Base-by-base conservation (phyloP, 2,329 filamentous ascomycete species). In the Leptographium lundbergii region DNA sequence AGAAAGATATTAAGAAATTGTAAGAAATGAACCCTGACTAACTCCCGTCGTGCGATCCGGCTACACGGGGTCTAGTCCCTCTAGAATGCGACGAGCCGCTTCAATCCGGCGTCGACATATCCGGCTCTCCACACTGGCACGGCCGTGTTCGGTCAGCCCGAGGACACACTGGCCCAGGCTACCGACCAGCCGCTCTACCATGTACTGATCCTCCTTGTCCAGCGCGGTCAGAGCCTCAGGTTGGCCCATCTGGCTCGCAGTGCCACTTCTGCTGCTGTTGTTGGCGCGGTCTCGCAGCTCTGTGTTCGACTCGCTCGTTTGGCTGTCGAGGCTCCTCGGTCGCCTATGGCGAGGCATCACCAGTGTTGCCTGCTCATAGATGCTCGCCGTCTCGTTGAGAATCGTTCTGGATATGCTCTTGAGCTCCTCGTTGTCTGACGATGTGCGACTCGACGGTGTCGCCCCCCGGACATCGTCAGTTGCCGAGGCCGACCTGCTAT, bases 71-170 rank as follows among this genome's bases (percentile, higher is more conserved):
- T 85, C 79, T 61, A 84, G 73, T 6, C 88, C 89, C 64, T 92
- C 88, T 34, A 95, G 75, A 4, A 89, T 80, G 57, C 81, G 78
- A 61, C 85, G 82, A 6, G 90, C 91, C 57, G 84, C 81, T 64
- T 95, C 89, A 56, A 96, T 78, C 64, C 87, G 79, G 63, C 87
- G 76, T 61, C 89, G 77, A 70, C 88, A 84, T 61, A 86, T 76
- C 58, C 84, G 77, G 56, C 78, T 80, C 64, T 88, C 81, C 61
- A 81, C 72, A 65, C 77, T 77, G 60, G 79, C 72, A 63, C 73
- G 72, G 63, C 81, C 74, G 57, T 76, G 71, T 71, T 87, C 76
- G 60, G 79, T 75, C 62, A 86, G 65, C 34, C 77, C 80, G 10
- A 85, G 68, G 1, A 86, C 81, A 60, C 82, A 86, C 63, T 77